These are phyloP conservation scores for Antitrichia curtipendula DNA, from an alignment of 225 moss, liverwort and hornwort species.

Conservation along the genomic window DNA sequence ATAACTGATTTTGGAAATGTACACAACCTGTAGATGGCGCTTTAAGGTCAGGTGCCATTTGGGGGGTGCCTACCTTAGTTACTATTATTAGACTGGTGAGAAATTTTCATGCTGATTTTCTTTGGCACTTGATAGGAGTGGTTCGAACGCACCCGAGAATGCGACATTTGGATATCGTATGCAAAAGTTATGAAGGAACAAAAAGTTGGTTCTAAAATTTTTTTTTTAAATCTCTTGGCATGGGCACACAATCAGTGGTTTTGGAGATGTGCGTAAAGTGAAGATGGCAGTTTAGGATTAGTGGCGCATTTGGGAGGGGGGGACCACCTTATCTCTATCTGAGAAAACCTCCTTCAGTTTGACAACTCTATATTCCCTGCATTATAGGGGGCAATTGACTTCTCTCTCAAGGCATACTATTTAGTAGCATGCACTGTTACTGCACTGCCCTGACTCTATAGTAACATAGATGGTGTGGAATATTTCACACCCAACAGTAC, in stretches of 20 bases:
- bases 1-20: too few relatives aligned
- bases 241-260: neutral
- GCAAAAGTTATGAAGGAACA: neutral
- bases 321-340: too few relatives aligned
- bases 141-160: neutral
- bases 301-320: too few relatives aligned
- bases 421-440: too few relatives aligned
- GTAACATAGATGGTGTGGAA: too few relatives aligned
- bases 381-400: neutral
- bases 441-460: too few relatives aligned
- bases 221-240: neutral
- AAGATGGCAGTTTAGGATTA: neutral
- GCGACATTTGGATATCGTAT: neutral
- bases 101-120: neutral
- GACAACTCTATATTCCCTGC: neutral
- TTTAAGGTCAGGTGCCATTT: too few relatives aligned
- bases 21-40: too few relatives aligned
- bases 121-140: neutral
- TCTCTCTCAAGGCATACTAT: too few relatives aligned
- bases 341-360: neutral
- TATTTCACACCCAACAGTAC: too few relatives aligned
- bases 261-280: neutral
- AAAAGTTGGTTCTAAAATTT: neutral
- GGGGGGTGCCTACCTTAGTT: too few relatives aligned
- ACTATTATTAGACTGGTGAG: fast-evolving